These are phyloP conservation scores for Zygosaccharomyces pseudobailii DNA, from an alignment of 1,139 yeast genomes.

Conservation along the genomic window DNA sequence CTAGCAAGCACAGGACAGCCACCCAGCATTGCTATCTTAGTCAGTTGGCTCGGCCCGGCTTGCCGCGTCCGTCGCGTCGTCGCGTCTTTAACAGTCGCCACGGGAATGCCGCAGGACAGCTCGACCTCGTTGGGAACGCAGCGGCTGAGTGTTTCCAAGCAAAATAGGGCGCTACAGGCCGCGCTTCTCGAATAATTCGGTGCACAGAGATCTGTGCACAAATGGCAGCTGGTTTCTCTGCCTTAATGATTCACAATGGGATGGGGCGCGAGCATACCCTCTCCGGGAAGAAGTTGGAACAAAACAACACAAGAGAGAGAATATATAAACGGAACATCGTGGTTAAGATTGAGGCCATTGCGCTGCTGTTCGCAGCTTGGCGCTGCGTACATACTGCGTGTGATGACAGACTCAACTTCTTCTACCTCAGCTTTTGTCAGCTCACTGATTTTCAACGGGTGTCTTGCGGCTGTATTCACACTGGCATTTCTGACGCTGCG, in stretches of 20 bases:
- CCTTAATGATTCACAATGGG: background rate
- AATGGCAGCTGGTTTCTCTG: background rate
- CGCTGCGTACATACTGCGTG: background rate
- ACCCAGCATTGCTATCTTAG: no score
- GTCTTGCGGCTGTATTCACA: constrained; percentile 55
- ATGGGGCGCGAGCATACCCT: background rate
- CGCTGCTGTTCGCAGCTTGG: no score
- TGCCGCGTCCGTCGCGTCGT: background rate
- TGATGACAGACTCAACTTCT: constrained; percentile 18
- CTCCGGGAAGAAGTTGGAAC: background rate
- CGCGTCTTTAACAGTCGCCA: background rate
- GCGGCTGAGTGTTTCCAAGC: background rate
- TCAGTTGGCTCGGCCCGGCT: background rate
- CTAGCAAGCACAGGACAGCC: no score
- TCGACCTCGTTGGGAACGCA: background rate
- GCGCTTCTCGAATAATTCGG: background rate
- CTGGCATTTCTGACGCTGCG: constrained; percentile 58
- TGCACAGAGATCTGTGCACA: background rate
- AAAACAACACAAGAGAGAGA: background rate
- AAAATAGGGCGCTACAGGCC: background rate
- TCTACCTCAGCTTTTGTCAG: constrained; percentile 52
- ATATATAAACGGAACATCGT: background rate
- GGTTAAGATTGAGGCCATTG: background rate
- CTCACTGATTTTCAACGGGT: constrained; percentile 51
- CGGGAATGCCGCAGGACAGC: no score